phyloP scores from a whole-genome alignment of 129 eudicot genomes.

The Escallonia rubra region DNA sequence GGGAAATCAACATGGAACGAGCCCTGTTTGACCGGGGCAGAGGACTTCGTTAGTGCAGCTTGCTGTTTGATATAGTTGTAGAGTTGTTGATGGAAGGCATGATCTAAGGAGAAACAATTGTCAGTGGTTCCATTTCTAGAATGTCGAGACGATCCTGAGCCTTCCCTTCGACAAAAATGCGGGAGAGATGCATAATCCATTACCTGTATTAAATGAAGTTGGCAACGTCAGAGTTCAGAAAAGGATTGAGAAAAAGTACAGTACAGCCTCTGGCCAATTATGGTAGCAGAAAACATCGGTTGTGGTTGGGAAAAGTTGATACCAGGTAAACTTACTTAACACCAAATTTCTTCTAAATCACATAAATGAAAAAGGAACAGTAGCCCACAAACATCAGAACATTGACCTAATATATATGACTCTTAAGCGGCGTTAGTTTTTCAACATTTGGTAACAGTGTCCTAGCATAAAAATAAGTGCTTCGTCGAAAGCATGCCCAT shows the following conservation, averaged over 20 bases:
- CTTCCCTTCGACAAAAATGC: conserved; percentile 93
- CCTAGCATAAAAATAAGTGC: too few species aligned
- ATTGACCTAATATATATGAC: too few species aligned
- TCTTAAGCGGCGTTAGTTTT: too few species aligned
- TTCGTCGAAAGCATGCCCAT: too few species aligned
- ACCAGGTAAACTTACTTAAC: too few species aligned
- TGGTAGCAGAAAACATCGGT: too few species aligned
- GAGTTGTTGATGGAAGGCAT: conserved; percentile 70
- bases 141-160: conserved; percentile 78
- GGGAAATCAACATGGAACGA: conserved; percentile 86
- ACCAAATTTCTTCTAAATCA: not conserved
- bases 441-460: too few species aligned
- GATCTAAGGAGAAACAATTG: conserved; percentile 79
- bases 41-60: conserved; percentile 42
- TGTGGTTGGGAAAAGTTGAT: too few species aligned
- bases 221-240: too few species aligned
- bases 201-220: conserved; percentile 41
- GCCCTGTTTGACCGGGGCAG: conserved; percentile 49
- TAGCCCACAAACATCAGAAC: not conserved
- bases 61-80: conserved; percentile 60
- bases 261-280: too few species aligned
- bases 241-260: too few species aligned
- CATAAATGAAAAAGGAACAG: not conserved
- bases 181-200: conserved; percentile 96
- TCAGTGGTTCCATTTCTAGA: conserved; percentile 44